phyloP scores from a whole-genome alignment of 225 moss, liverwort and hornwort genomes.

The Polytrichum formosum region DNA sequence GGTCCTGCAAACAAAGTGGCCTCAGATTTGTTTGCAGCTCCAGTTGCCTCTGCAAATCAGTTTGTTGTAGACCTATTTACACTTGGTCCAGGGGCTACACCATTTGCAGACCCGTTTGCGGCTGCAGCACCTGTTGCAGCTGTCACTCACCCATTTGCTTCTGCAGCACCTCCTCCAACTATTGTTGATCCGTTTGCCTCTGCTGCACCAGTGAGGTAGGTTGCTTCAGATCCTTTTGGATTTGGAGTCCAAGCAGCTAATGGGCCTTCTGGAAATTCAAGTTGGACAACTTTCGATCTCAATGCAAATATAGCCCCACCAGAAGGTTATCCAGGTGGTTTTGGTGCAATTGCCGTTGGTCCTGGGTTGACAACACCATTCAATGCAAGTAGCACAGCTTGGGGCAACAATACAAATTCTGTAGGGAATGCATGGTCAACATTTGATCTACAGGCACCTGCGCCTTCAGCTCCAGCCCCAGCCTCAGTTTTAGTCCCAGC shows the following conservation, averaged over 20 bases:
- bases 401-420: conserved; percentile 22
- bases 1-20: conserved; percentile 8
- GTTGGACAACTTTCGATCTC: conserved; percentile 48
- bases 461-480: conserved; percentile 9
- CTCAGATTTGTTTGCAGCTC: conserved; percentile 23
- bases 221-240: conserved; percentile 37
- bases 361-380: conserved; percentile 13
- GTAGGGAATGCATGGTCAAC: conserved; percentile 36
- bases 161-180: neutral
- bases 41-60: conserved; percentile 11
- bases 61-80: conserved; percentile 32
- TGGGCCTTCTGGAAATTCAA: conserved; percentile 21
- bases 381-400: conserved; percentile 21
- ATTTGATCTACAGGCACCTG: conserved; percentile 26
- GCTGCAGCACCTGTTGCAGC: neutral
- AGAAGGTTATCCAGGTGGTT: conserved; percentile 32
- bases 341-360: conserved; percentile 12
- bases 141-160: conserved; percentile 21
- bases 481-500: conserved; percentile 12
- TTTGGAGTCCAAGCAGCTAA: conserved; percentile 26
- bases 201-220: conserved; percentile 15
- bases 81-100: conserved; percentile 20
- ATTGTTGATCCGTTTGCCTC: conserved; percentile 5
- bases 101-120: conserved; percentile 33
- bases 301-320: conserved; percentile 30